Base-by-base conservation (phyloP, 2,329 filamentous ascomycete species). In the Bipolaris zeicola region DNA sequence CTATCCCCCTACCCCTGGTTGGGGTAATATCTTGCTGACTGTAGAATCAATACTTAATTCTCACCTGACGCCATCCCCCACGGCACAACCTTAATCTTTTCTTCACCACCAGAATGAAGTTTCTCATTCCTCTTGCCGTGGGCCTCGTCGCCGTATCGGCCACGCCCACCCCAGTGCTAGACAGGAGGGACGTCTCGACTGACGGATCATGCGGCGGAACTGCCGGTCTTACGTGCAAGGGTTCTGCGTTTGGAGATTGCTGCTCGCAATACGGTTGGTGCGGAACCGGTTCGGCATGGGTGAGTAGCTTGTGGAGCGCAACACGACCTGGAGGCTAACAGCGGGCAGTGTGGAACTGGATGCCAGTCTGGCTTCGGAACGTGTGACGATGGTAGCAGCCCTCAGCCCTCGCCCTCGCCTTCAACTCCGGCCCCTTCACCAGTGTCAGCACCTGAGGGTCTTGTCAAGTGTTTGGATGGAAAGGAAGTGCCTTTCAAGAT, bases 181-280 rank as follows among this genome's bases (percentile, higher is more conserved):
- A 63, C n/a, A 65, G 59, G 14, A 72, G 70, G 47, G 57, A 57
- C 34, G 66, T 77, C 13, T 80, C 78, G 1, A 63, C 72, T 18
- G 75, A 80, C 46, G 79, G 77, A 14, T 70, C 67, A 16, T 81
- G 80, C 50, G 80, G 78, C 20, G 78, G 75, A 42, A 61, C 70
- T 20, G 71, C 69, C 16, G 76, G 74, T 16, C 74, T 74, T 57
- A 80, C 78, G 24, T 81, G 80, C 59, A 61, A 70, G 36, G 78
- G 78, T n/a, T 79, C 76, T 57, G 46, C 60, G 8, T 80, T 76
- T 52, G 79, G 79, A 2, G 64, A 76, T 53, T 81, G 80, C 64
- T 82, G 79, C 66, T 80, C 77, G 14, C 68, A 66, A 52, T 75
- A 71, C 52, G 77, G 78, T 24, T 72, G 66, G 57, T 82, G 81